phyloP scores from a whole-genome alignment of 2,329 filamentous ascomycete species.

The Daldinia sp. region DNA sequence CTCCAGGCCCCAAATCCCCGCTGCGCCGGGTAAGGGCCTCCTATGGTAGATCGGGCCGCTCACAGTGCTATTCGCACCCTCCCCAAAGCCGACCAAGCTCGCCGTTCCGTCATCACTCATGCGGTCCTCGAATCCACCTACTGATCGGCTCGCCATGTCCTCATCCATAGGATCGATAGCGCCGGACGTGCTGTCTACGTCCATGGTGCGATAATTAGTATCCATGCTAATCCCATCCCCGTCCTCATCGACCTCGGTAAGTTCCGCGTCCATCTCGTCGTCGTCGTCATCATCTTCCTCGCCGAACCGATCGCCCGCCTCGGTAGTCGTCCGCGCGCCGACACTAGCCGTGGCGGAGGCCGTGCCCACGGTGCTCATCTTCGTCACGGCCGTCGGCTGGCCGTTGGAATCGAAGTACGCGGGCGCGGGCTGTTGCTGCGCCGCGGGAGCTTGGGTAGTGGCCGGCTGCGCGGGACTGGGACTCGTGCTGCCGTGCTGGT shows the following conservation, averaged over 20 bases:
- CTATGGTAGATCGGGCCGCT: conserved; percentile 77
- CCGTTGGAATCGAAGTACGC: conserved; percentile 85
- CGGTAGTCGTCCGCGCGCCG: conserved; percentile 63
- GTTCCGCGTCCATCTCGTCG: conserved; percentile 55
- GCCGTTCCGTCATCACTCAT: conserved; percentile 87
- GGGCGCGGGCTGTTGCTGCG: conserved; percentile 55
- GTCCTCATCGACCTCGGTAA: conserved; percentile 66
- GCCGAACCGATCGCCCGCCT: conserved; percentile 62
- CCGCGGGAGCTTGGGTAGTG: conserved; percentile 58
- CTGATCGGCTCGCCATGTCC: conserved; percentile 55
- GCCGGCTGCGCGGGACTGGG: conserved; percentile 59
- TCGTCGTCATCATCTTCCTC: conserved; percentile 44
- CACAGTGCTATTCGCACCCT: conserved; percentile 86
- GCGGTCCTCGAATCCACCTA: conserved; percentile 68
- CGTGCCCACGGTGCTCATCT: conserved; percentile 89
- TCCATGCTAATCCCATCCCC: conserved; percentile 77
- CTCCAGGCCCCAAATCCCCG: conserved; percentile 55
- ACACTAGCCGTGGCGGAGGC: conserved; percentile 86
- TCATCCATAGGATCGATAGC: conserved; percentile 49
- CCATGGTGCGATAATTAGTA: conserved; percentile 65
- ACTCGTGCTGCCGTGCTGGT: conserved; percentile 44
- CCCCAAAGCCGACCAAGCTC: conserved; percentile 89
- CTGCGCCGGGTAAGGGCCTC: conserved; percentile 53
- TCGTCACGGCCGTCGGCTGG: conserved; percentile 72
- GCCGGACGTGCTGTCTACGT: conserved; percentile 56